Percentiles rank a stretch among this genome's conserved stretches.
Evolutionary conservation across 345 rosid species (phyloP).

Genomic region (Salix exigua): DNA sequence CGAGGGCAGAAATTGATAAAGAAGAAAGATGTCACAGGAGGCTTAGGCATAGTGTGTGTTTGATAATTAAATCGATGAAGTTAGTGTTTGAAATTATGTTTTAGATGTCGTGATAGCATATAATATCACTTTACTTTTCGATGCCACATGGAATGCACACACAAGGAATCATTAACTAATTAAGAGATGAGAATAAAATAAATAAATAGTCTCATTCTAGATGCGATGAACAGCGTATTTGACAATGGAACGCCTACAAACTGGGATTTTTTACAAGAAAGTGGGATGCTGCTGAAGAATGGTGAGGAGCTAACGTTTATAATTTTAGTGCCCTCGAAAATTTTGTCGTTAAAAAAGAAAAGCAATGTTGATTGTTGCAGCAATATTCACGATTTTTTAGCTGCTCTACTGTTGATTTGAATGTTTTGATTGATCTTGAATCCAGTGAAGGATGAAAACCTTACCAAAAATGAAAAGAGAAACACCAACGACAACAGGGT

Average conservation of each 20-base stretch:
- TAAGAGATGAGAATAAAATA: background rate
- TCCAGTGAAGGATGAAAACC: background rate
- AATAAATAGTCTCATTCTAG: too few relatives aligned
- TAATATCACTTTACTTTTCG: background rate
- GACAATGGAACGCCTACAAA: too few relatives aligned
- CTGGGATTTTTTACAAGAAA: background rate
- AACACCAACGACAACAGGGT: slow-evolving; percentile 36
- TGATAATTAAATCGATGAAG: too few relatives aligned
- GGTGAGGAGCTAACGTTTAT: background rate
- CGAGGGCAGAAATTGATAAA: too few relatives aligned
- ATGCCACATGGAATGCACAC: background rate
- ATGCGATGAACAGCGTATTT: too few relatives aligned
- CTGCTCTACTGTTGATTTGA: background rate
- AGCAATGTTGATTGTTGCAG: background rate
- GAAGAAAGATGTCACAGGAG: too few relatives aligned
- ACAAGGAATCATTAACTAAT: background rate
- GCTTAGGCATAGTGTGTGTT: too few relatives aligned
- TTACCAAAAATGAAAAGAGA: slow-evolving; percentile 52
- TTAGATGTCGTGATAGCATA: too few relatives aligned
- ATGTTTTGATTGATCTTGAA: background rate
- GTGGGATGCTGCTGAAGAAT: too few relatives aligned
- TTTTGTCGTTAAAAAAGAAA: background rate
- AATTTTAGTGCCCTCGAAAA: background rate
- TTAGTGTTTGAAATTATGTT: too few relatives aligned
- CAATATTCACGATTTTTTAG: background rate